Percentiles rank a stretch among this genome's conserved stretches.
Conservation (phyloP, 805 yeast species). For the Pichia membranifaciens region DNA sequence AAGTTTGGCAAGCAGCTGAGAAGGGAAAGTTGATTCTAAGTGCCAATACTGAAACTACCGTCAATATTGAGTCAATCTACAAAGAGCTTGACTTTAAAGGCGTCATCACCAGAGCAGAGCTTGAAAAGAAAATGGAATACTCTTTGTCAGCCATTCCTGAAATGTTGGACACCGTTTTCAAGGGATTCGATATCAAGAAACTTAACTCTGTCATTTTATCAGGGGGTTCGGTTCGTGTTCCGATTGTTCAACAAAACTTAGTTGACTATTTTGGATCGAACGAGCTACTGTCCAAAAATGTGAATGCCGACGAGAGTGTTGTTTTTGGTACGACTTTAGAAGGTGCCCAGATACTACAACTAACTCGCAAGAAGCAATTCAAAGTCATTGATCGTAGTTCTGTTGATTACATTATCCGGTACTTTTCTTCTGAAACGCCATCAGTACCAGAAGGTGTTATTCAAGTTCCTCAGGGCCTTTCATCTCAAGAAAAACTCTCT, state of each 20-base stretch:
- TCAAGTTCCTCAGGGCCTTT: constrained; percentile 6
- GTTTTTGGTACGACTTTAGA: constrained; percentile 85
- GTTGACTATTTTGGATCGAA: constrained; percentile 51
- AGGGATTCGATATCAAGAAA: constrained; percentile 21
- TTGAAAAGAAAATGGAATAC: constrained; percentile 53
- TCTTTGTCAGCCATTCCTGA: constrained; percentile 39
- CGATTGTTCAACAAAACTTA: constrained; percentile 69
- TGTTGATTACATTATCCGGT: constrained; percentile 6
- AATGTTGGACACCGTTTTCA: constrained; percentile 53
- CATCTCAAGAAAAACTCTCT: constrained; percentile 2
- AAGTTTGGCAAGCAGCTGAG: constrained; percentile 78
- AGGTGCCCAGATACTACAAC: constrained; percentile 68
- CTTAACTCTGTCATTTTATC: constrained; percentile 61
- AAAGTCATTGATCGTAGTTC: constrained; percentile 12
- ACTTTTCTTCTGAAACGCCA: background rate
- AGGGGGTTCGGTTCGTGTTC: constrained; percentile 91
- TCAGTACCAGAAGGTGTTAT: background rate
- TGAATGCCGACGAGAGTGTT: constrained; percentile 93
- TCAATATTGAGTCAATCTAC: constrained; percentile 68
- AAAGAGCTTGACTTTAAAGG: constrained; percentile 71
- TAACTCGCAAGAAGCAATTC: constrained; percentile 59
- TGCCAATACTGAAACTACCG: constrained; percentile 76
- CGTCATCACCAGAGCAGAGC: constrained; percentile 68
- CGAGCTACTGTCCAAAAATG: constrained; percentile 52
- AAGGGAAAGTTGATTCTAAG: constrained; percentile 82